phyloP scores from a whole-genome alignment of 2,329 filamentous ascomycete genomes.

The Epichloe bromicola region DNA sequence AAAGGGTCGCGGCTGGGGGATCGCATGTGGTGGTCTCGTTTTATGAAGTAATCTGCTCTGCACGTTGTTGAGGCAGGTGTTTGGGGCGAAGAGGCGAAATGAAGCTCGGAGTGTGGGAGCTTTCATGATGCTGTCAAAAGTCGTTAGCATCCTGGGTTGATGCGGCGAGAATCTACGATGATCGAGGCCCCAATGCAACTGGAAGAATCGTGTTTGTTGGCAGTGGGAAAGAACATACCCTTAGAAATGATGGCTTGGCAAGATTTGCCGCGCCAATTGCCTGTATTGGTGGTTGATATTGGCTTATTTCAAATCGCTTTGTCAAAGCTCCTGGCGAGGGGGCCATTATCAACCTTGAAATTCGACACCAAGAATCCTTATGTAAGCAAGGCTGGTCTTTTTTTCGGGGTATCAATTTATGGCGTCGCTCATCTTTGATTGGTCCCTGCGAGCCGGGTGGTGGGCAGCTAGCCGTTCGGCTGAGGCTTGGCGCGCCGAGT shows the following conservation, averaged over 20 bases:
- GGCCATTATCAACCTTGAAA: slow-evolving; percentile 9
- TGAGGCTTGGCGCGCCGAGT: slow-evolving; percentile 5
- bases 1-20: slow-evolving; percentile 67
- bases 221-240: neutral
- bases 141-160: neutral
- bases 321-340: neutral
- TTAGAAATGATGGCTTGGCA: neutral
- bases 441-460: slow-evolving; percentile 1
- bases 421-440: slow-evolving; percentile 4
- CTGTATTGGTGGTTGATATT: slow-evolving; percentile 1
- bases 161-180: neutral
- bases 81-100: slow-evolving; percentile 18
- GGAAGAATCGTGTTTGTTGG: too few relatives aligned
- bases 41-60: slow-evolving; percentile 33
- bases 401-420: neutral
- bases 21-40: slow-evolving; percentile 23
- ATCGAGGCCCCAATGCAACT: too few relatives aligned
- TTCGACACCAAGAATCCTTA: slow-evolving; percentile 16
- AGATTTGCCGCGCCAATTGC: neutral
- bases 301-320: slow-evolving; percentile 6
- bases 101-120: slow-evolving; percentile 19
- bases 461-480: slow-evolving; percentile 9
- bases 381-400: slow-evolving; percentile 19
- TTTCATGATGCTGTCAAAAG: slow-evolving; percentile 16
- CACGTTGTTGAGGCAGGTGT: slow-evolving; percentile 18